Evolutionary conservation across 2,329 filamentous ascomycete species (phyloP).

Genomic region (Sporothrix sp.): DNA sequence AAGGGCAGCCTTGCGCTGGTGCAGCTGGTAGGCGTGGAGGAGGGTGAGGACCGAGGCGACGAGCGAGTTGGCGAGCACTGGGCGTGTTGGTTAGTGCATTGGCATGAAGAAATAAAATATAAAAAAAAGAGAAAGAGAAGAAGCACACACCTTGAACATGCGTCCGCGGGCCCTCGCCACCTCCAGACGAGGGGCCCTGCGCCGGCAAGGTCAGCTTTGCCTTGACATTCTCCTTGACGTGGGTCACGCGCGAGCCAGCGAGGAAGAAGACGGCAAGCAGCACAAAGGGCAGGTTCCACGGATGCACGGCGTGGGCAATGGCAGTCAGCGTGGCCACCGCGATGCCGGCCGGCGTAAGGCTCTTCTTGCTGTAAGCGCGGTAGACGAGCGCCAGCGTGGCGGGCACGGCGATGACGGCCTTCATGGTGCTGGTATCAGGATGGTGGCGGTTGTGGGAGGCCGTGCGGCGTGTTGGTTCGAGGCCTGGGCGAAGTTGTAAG

Average conservation of each 20-base stretch:
- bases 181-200: conserved; percentile 48
- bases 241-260: conserved; percentile 68
- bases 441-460: neutral
- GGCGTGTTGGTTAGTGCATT: neutral
- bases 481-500: no score
- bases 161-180: conserved; percentile 73
- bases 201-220: conserved; percentile 69
- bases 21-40: conserved; percentile 51
- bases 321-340: conserved; percentile 64
- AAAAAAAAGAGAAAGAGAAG: neutral
- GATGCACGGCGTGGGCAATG: conserved; percentile 75
- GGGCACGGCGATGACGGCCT: conserved; percentile 46
- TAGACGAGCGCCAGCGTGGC: conserved; percentile 52
- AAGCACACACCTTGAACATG: conserved; percentile 58
- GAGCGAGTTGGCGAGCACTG: conserved; percentile 76
- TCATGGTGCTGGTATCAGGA: conserved; percentile 34
- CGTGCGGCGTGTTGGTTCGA: neutral
- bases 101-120: conserved; percentile 3
- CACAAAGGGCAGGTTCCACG: conserved; percentile 84
- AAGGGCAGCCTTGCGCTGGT: conserved; percentile 34
- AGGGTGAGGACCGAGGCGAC: conserved; percentile 59
- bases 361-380: conserved; percentile 61
- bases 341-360: conserved; percentile 69
- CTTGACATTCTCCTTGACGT: conserved; percentile 76
- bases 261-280: conserved; percentile 80